Evolutionary conservation across 371 early-diverging fungal species (phyloP), one percentile per base, ranked within the genome.

Genomic region (Nosema granulosis): DNA sequence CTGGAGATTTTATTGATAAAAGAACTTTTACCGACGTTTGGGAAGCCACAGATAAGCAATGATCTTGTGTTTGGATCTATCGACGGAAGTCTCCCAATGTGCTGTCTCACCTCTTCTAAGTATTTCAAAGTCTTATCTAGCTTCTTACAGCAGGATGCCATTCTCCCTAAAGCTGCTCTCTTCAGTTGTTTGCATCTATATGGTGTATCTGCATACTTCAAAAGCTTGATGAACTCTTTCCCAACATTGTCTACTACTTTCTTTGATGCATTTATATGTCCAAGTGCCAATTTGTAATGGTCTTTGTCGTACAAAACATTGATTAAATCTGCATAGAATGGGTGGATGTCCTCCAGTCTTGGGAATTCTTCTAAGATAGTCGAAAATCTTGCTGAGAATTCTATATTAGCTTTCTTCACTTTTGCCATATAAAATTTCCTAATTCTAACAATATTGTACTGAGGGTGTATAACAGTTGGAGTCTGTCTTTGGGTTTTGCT

Each of bases 231-330:
- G 82, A 95, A 96, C 87, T 98, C 97, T 87, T 94, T 96, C 63
- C 91, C 95, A 59, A 96, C 92, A 75, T 91, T 89, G 79, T 92
- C 92, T 68, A 98, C 94, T 79, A 94, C 86, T 78, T 93, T 94
- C 78, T 90, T 92, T 37, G 96, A 94, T 38, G 93, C 93, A 89
- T 93, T 95, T 84, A 98, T 90, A 86, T 99, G 99, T 68, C 95
- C 96, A 72, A 99, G 88, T 29, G 97, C 96, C 65, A 99, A 89
- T 88, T 99, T 99, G 89, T 97, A 99, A 86, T 97, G 97, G 85
- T 98, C 99, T 86, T 92, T 92, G 89, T 99, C 98, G 88, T 99
- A 99, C 61, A 99, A 89, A 28, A 98, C 96, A 87, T 97, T 97
- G 92, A 99, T 95, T 80, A 98, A 87, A 86, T 98, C 99, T n/a